phyloP scores from a whole-genome alignment of 805 yeast species.

The Clavispora carvajalis region DNA sequence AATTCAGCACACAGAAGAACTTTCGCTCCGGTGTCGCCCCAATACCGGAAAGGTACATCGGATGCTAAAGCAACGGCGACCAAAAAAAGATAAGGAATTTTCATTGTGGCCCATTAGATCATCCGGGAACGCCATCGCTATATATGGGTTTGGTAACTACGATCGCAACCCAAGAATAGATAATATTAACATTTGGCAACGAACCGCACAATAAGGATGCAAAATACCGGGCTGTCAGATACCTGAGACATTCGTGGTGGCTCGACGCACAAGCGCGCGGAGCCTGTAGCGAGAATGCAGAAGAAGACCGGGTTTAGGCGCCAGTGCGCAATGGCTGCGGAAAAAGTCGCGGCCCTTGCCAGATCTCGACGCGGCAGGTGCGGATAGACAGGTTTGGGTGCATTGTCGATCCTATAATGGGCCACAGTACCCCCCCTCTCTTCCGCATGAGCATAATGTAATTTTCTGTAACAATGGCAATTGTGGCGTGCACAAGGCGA shows the following conservation, averaged over 20 bases:
- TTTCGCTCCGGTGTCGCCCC: background rate
- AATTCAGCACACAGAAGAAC: background rate
- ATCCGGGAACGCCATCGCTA: background rate
- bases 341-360: background rate
- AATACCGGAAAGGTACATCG: background rate
- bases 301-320: background rate
- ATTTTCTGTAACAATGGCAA: background rate
- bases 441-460: background rate
- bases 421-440: background rate
- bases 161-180: background rate
- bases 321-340: background rate
- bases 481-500: background rate
- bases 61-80: background rate
- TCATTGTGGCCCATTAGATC: background rate
- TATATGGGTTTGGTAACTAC: background rate
- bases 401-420: background rate
- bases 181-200: background rate
- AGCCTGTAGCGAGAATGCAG: background rate
- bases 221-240: background rate
- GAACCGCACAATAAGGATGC: background rate
- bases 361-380: background rate
- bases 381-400: background rate
- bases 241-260: background rate
- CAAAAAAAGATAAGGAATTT: background rate
- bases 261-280: background rate